Percentiles rank a stretch among this genome's conserved stretches.
phyloP scores from a whole-genome alignment of 2,329 filamentous ascomycete genomes.

The Epichloe brachyelytri region DNA sequence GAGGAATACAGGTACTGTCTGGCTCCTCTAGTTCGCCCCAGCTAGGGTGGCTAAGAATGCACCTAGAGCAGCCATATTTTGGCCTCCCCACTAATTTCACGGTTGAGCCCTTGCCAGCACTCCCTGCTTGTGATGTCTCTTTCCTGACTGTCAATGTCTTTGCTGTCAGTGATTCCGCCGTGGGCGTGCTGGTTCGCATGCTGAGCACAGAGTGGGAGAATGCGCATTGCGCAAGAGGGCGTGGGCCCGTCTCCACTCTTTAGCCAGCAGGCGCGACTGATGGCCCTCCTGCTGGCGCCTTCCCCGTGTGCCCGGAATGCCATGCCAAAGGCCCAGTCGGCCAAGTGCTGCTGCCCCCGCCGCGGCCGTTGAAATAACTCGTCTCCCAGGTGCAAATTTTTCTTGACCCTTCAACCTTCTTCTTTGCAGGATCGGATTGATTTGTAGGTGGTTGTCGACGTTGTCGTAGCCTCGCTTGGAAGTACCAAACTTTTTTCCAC shows the following conservation, averaged over 20 bases:
- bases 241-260: no score
- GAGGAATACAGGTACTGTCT: not conserved
- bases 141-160: no score
- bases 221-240: no score
- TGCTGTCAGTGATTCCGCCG: no score
- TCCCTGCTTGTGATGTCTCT: no score
- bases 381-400: constrained; percentile 3
- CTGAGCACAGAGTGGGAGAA: no score
- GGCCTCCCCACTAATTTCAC: not conserved
- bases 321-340: not conserved
- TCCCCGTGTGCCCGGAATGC: not conserved
- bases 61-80: not conserved
- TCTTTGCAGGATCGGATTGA: constrained; percentile 5
- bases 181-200: no score
- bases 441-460: constrained; percentile 7
- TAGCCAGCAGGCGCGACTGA: no score
- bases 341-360: constrained; percentile 1
- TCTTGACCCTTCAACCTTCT: constrained; percentile 1
- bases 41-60: not conserved
- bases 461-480: constrained; percentile 6
- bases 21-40: not conserved
- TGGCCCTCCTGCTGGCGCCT: not conserved
- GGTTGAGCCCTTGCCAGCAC: no score
- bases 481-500: not conserved
- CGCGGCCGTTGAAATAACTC: constrained; percentile 5